Evolutionary conservation across 2,329 filamentous ascomycete species (phyloP).

Genomic region (Lasiodiplodia gonubiensis): DNA sequence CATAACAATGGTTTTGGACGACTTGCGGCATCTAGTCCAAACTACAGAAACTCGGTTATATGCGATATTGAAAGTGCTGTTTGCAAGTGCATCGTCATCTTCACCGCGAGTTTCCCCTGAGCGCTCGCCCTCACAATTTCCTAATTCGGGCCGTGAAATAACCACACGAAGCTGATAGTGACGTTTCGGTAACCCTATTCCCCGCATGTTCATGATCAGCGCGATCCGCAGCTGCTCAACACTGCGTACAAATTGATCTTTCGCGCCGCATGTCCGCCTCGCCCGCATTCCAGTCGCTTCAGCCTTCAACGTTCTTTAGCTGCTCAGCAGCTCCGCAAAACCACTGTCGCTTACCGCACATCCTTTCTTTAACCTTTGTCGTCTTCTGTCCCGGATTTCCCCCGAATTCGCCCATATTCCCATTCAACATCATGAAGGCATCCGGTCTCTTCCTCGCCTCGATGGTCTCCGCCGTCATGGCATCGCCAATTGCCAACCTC

Average conservation of each 20-base stretch:
- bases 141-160: slow-evolving; percentile 4
- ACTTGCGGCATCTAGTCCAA: accelerated
- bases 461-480: not conserved
- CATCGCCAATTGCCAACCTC: not conserved
- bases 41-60: not conserved
- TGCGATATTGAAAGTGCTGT: not conserved
- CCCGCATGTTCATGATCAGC: slow-evolving; percentile 13
- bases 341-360: not conserved
- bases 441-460: not conserved
- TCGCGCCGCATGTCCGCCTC: not conserved
- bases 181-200: slow-evolving; percentile 16
- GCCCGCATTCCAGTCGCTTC: not conserved
- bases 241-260: slow-evolving; percentile 13
- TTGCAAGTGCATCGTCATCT: not conserved
- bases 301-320: not conserved
- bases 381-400: not conserved
- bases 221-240: slow-evolving; percentile 5
- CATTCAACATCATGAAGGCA: not conserved
- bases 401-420: not conserved
- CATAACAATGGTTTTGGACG: not conserved
- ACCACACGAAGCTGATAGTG: slow-evolving; percentile 2
- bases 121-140: slow-evolving; percentile 1
- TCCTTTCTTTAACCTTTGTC: not conserved
- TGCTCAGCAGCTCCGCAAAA: not conserved
- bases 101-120: slow-evolving; percentile 19